phyloP scores from a whole-genome alignment of 495 filamentous ascomycete species.

The Lepidopterella palustris region DNA sequence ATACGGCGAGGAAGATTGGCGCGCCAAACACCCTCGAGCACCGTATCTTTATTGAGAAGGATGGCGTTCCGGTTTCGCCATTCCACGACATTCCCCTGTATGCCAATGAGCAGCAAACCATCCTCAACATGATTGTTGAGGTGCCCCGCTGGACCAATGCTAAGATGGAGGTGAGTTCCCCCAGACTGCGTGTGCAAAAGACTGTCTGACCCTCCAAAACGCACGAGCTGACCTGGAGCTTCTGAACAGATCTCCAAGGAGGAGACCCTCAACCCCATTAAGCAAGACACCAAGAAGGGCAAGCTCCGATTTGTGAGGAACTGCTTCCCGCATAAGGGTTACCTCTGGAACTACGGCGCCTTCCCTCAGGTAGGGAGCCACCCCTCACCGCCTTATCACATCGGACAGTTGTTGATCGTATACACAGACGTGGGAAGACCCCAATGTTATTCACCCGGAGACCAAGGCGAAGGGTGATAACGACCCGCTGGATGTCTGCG shows the following conservation, averaged over 20 bases:
- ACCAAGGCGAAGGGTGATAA: constrained; percentile 99
- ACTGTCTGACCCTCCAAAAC: neutral
- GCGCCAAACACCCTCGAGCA: constrained; percentile 91
- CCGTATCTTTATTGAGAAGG: constrained; percentile 95
- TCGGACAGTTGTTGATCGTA: constrained; percentile 22
- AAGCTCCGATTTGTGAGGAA: constrained; percentile 97
- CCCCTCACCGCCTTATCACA: constrained; percentile 9
- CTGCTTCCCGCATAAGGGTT: constrained; percentile 99
- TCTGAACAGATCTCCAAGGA: constrained; percentile 82
- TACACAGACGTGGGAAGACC: constrained; percentile 94
- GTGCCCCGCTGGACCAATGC: constrained; percentile 99
- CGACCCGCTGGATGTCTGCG: constrained; percentile 98
- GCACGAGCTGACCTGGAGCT: constrained; percentile 15
- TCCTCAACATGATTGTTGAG: constrained; percentile 99
- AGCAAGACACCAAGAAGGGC: constrained; percentile 85
- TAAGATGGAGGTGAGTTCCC: constrained; percentile 82
- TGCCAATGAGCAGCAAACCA: constrained; percentile 84
- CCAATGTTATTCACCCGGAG: constrained; percentile 89
- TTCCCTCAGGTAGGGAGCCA: constrained; percentile 76
- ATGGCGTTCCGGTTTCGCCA: constrained; percentile 86
- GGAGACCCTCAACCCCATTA: constrained; percentile 93
- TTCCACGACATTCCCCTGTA: constrained; percentile 99
- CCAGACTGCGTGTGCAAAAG: neutral
- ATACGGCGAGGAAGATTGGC: constrained; percentile 75
- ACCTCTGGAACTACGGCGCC: constrained; percentile 99